Evolutionary conservation across 2,329 filamentous ascomycete species (phyloP).

Genomic region (Cadophora sp.): DNA sequence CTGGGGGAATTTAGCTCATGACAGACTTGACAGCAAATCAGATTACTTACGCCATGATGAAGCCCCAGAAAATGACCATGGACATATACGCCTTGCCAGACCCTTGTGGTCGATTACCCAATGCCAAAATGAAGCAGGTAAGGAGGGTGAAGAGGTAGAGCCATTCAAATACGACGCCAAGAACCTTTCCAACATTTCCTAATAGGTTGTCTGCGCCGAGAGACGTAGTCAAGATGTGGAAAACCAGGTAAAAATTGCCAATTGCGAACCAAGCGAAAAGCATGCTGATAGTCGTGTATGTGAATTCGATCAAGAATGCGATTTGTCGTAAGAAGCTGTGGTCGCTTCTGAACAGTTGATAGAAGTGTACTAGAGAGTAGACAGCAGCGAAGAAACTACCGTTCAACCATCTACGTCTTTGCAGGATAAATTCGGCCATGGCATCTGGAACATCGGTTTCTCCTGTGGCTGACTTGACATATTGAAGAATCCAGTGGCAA

Average conservation of each 20-base stretch:
- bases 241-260: slow-evolving; percentile 98
- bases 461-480: slow-evolving; percentile 95
- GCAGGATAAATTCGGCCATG: slow-evolving; percentile 93
- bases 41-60: slow-evolving; percentile 84
- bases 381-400: slow-evolving; percentile 98
- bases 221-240: slow-evolving; percentile 92
- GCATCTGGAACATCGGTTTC: slow-evolving; percentile 97
- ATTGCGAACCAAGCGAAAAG: slow-evolving; percentile 99
- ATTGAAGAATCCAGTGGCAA: slow-evolving; percentile 96
- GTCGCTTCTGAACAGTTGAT: slow-evolving; percentile 92
- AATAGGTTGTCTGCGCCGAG: slow-evolving; percentile 74
- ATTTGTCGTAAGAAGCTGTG: slow-evolving; percentile 88
- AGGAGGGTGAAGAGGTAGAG: slow-evolving; percentile 90
- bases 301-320: slow-evolving; percentile 90
- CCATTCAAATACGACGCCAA: slow-evolving; percentile 95
- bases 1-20: slow-evolving; percentile 47
- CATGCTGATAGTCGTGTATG: slow-evolving; percentile 96
- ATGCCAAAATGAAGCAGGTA: slow-evolving; percentile 91
- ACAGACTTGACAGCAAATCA: neutral
- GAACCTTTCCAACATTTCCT: slow-evolving; percentile 76
- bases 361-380: slow-evolving; percentile 93
- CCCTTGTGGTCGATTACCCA: slow-evolving; percentile 94
- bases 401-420: slow-evolving; percentile 96
- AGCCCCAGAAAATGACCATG: slow-evolving; percentile 98
- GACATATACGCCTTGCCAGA: slow-evolving; percentile 93